A percentile compares a stretch with the other conserved stretches of the same genome.
Evolutionary conservation across 345 rosid species (phyloP).

Genomic region (Crucihimalaya himalaica): DNA sequence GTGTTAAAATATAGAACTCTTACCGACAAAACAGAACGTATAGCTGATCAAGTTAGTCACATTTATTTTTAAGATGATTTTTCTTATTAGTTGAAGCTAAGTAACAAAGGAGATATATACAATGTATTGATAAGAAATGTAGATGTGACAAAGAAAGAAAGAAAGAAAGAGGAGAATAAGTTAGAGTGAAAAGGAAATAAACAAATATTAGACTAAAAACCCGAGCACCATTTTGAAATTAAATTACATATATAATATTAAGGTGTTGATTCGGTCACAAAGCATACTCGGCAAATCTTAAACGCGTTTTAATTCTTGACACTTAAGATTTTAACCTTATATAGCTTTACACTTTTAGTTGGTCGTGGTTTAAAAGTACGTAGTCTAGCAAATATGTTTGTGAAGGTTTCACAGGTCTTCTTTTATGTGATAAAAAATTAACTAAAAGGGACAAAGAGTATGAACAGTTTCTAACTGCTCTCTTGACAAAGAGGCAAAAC

Average conservation of each 20-base stretch:
- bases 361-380: conserved; percentile 22
- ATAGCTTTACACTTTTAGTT: conserved; percentile 23
- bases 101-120: background rate
- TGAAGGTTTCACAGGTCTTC: background rate
- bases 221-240: background rate
- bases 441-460: conserved; percentile 13
- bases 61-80: too few relatives aligned
- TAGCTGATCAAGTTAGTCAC: too few relatives aligned
- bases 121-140: background rate
- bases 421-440: background rate
- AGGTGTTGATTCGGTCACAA: background rate
- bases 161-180: background rate
- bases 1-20: too few relatives aligned
- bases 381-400: background rate
- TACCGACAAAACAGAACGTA: too few relatives aligned
- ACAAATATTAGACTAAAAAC: background rate
- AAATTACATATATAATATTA: background rate
- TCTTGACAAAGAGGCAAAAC: conserved; percentile 15
- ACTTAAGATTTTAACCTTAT: background rate
- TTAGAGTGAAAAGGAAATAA: background rate
- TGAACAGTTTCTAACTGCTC: conserved; percentile 37
- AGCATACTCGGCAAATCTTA: conserved; percentile 18
- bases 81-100: background rate
- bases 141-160: background rate
- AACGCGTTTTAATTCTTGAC: conserved; percentile 6